These are phyloP conservation scores for Phoenix dactylifera DNA, from an alignment of 176 grass and related monocot species.

Conservation along the genomic window DNA sequence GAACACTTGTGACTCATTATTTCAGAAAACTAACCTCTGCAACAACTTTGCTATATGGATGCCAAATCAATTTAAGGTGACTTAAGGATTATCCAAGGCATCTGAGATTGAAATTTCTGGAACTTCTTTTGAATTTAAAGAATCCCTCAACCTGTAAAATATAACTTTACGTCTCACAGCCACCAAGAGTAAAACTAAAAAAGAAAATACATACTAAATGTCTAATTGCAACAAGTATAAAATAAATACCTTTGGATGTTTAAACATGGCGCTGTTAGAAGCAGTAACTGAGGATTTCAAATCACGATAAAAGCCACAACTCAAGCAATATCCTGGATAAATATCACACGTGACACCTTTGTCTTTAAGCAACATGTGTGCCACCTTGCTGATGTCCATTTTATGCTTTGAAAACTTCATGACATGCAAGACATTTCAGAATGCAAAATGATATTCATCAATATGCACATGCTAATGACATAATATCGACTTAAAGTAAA, in stretches of 20 bases:
- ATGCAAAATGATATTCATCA: neutral
- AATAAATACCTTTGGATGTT: slow-evolving; percentile 39
- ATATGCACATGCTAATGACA: too few relatives aligned
- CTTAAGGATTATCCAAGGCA: slow-evolving; percentile 48
- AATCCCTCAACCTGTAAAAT: slow-evolving; percentile 46
- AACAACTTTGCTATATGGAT: slow-evolving; percentile 75
- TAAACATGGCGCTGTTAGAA: slow-evolving; percentile 34
- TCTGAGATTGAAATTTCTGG: slow-evolving; percentile 17
- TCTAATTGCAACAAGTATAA: too few relatives aligned
- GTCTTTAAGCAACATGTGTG: slow-evolving; percentile 34
- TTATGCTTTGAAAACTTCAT: slow-evolving; percentile 36
- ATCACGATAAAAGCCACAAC: slow-evolving; percentile 45
- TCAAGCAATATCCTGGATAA: slow-evolving; percentile 65
- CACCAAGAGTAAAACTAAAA: too few relatives aligned
- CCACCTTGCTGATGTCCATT: slow-evolving; percentile 41
- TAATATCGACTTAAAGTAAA: too few relatives aligned
- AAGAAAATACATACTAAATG: too few relatives aligned
- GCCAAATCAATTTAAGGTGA: slow-evolving; percentile 53
- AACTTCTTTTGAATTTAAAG: slow-evolving; percentile 22
- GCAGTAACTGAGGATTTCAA: slow-evolving; percentile 32
- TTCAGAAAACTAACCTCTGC: slow-evolving; percentile 50
- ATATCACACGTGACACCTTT: slow-evolving; percentile 27
- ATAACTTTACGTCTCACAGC: neutral
- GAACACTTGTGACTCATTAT: too few relatives aligned
- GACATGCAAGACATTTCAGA: slow-evolving; percentile 16